Base-by-base conservation (phyloP, 306 rosid genomes). In the Dalbergia cochinchinensis region DNA sequence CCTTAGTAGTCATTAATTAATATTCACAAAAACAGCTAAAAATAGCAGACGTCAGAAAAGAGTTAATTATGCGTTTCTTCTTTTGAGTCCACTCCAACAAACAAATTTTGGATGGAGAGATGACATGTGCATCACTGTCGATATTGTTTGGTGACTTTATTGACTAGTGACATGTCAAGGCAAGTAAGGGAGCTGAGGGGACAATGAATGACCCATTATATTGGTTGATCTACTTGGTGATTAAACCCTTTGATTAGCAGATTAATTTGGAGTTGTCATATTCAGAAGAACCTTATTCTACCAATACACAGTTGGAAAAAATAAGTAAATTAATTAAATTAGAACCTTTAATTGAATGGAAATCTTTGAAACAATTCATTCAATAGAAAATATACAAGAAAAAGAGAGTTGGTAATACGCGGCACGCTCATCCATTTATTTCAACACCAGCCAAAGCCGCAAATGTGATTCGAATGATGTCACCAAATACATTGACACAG, bases 121-220 rank as follows among this genome's bases (percentile, higher is more conserved):
- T 26, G 31, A 1, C 31, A 26, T 26, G 31, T 26, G 31, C 31
- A 37, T 37, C 6, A 68, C 15, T 78, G 76, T 18, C 26, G 20
- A 57, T 2, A 58, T 58, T 61, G 65, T 78, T 78, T 57, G 62
- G 82, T 58, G 76, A 45, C 44, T 31, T 1, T 57, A 44, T 67
- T 54, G 81, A 41, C 57, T 39, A 7, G 4, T 20, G 13, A 54
- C 31, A 54, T 20, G 13, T 20, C 5, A 41, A 22, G 11, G 3
- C 69, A 44, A 15, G 58, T 5, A n/a, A 4, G 10, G 15, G 1
- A 20, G 22, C 22, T 20, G 22, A 65, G 22, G 31, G 70, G 3
- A 42, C 15, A 51, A 39, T 51, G 8, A 71, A 39, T 80, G 83
- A 62, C 35, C 68, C 50, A 20, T 37, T 71, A 61, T 79, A 37